A percentile compares a stretch with the other conserved stretches of the same genome.
Conservation (phyloP, 2,329 filamentous ascomycete genomes). For the Tolypocladium tundrense region DNA sequence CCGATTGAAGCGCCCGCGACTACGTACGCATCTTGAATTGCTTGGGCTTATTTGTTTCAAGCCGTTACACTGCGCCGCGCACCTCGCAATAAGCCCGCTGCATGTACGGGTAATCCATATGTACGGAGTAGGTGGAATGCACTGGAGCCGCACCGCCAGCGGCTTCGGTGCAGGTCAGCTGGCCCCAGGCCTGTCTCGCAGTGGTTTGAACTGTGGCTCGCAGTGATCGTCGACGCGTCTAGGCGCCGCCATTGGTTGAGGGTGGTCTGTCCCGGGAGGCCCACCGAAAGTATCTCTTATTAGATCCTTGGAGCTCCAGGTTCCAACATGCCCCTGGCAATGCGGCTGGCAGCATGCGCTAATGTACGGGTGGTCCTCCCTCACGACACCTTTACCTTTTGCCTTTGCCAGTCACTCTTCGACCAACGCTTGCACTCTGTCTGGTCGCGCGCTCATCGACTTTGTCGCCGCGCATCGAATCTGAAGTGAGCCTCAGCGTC, state of each 20-base stretch:
- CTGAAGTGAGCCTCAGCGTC: background rate
- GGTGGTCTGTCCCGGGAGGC: background rate
- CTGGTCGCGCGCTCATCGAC: background rate
- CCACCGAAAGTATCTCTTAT: background rate
- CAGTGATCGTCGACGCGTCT: background rate
- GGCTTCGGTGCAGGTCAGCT: background rate
- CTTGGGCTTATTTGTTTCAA: too few species aligned
- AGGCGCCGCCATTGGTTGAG: background rate
- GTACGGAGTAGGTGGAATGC: background rate
- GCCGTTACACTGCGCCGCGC: too few species aligned
- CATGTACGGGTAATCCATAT: too few species aligned
- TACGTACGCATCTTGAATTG: background rate
- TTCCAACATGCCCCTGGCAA: background rate
- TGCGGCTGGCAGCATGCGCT: background rate
- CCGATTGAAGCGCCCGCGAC: background rate
- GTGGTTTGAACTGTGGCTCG: background rate
- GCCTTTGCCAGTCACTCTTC: background rate
- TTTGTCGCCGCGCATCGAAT: background rate
- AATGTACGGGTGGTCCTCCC: background rate
- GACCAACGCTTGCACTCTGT: background rate
- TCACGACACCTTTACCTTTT: background rate
- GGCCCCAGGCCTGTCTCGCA: background rate
- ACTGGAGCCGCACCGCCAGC: background rate
- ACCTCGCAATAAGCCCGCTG: too few species aligned
- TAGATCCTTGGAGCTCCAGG: background rate